Evolutionary conservation across 2,329 filamentous ascomycete genomes (phyloP).

Genomic region (Xylariaceae sp.): DNA sequence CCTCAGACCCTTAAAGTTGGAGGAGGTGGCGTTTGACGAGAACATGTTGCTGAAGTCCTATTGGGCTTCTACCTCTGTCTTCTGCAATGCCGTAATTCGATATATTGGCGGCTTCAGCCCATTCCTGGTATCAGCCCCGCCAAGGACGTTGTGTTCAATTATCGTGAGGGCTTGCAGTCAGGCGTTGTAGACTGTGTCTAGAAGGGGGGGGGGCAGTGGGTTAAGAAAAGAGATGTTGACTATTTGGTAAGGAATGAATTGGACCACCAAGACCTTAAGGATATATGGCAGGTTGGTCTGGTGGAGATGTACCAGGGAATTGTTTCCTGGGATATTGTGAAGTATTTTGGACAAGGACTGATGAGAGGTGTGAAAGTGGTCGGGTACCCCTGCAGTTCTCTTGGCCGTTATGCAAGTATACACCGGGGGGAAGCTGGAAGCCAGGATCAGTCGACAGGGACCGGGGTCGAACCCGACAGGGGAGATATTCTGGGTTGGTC

Average conservation of each 20-base stretch:
- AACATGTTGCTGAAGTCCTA: conserved; percentile 23
- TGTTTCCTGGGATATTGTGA: conserved; percentile 27
- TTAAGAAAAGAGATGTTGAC: conserved; percentile 19
- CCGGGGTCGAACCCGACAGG: conserved; percentile 14
- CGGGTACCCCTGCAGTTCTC: conserved; percentile 25
- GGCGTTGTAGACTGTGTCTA: conserved; percentile 16
- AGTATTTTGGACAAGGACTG: conserved; percentile 23
- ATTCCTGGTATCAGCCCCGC: conserved; percentile 7
- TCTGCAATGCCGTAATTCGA: conserved; percentile 15
- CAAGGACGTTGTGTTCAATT: conserved; percentile 11
- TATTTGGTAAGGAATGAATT: too few relatives aligned
- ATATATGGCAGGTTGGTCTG: too few relatives aligned
- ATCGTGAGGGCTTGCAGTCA: conserved; percentile 21
- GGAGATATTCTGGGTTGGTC: conserved; percentile 12
- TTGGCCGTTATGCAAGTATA: conserved; percentile 29
- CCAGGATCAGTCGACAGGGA: conserved; percentile 22
- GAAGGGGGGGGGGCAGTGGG: conserved; percentile 20
- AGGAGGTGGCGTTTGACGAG: conserved; percentile 21
- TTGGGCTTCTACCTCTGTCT: conserved; percentile 8
- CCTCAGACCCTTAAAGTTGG: conserved; percentile 22
- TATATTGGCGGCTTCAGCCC: conserved; percentile 19
- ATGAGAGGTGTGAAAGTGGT: conserved; percentile 27
- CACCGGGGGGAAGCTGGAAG: conserved; percentile 22
- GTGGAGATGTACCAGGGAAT: conserved; percentile 25
- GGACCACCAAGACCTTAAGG: conserved; percentile 2